Percentiles rank a stretch among this genome's conserved stretches.
These are phyloP conservation scores for Trametes elegans DNA, from an alignment of 768 basidiomycete species.

Conservation along the genomic window DNA sequence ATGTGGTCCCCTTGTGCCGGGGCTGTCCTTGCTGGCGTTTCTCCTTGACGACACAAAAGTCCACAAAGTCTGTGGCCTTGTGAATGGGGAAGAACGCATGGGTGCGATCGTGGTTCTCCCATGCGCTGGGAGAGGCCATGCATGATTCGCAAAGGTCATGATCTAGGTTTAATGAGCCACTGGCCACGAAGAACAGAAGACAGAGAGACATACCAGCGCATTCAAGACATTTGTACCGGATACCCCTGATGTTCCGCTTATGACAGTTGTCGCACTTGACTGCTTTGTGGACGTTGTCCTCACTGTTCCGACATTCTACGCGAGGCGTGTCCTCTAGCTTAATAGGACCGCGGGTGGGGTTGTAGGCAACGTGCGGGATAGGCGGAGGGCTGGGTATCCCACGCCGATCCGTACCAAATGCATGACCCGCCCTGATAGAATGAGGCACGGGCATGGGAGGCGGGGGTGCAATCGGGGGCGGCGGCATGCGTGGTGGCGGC, in stretches of 20 bases:
- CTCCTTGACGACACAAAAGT: slow-evolving; percentile 9
- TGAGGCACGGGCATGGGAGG: neutral
- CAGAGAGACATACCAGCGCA: slow-evolving; percentile 17
- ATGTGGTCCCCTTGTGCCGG: slow-evolving; percentile 53
- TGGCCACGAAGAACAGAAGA: too few relatives aligned
- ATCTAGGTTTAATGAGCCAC: too few relatives aligned
- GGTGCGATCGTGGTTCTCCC: slow-evolving; percentile 7
- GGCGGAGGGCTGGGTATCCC: neutral
- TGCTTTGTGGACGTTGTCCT: slow-evolving; percentile 4
- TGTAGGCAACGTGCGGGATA: neutral
- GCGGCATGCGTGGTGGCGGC: neutral
- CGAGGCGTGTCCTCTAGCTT: neutral
- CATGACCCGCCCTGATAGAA: neutral
- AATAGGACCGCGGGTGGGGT: neutral
- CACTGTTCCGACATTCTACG: neutral
- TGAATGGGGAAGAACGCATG: slow-evolving; percentile 23
- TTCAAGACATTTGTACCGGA: slow-evolving; percentile 22
- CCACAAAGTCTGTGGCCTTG: slow-evolving; percentile 1
- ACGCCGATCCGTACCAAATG: neutral
- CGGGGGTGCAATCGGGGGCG: neutral
- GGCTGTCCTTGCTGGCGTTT: neutral
- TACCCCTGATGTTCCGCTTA: slow-evolving; percentile 18
- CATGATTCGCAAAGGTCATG: slow-evolving; percentile 23
- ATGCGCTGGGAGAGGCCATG: slow-evolving; percentile 11
- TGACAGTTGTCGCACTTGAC: slow-evolving; percentile 23